A percentile compares a stretch with the other conserved stretches of the same genome.
These are phyloP conservation scores for Beauveria sp. DNA, from an alignment of 2,329 filamentous ascomycete genomes.

Conservation along the genomic window DNA sequence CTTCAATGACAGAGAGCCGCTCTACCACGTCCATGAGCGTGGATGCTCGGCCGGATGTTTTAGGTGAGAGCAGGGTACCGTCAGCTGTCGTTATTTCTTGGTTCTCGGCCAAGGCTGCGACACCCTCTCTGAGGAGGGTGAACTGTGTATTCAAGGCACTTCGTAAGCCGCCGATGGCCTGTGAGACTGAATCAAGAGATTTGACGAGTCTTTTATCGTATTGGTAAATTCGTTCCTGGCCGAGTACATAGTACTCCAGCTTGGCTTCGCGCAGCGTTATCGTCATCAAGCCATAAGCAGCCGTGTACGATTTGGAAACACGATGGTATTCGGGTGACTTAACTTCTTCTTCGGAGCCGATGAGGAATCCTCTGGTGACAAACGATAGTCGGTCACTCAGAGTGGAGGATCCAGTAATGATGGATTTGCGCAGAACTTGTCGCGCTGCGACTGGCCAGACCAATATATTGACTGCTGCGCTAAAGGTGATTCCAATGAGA, in stretches of 20 bases:
- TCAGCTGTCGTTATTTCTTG: slow-evolving; percentile 15
- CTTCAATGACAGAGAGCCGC: slow-evolving; percentile 54
- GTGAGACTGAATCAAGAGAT: slow-evolving; percentile 76
- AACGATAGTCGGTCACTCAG: slow-evolving; percentile 73
- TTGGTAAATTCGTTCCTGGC: slow-evolving; percentile 69
- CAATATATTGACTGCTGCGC: slow-evolving; percentile 66
- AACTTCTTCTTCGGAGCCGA: slow-evolving; percentile 72
- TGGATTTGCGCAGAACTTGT: slow-evolving; percentile 61
- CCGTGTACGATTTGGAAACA: slow-evolving; percentile 56
- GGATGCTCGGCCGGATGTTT: slow-evolving; percentile 20
- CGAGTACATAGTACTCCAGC: slow-evolving; percentile 77
- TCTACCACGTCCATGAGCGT: slow-evolving; percentile 36
- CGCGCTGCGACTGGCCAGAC: slow-evolving; percentile 75
- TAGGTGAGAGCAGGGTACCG: slow-evolving; percentile 18
- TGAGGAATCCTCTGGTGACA: slow-evolving; percentile 77
- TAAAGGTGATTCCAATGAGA: slow-evolving; percentile 65
- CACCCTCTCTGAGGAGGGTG: slow-evolving; percentile 63
- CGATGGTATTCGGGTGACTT: slow-evolving; percentile 56
- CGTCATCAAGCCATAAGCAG: slow-evolving; percentile 61
- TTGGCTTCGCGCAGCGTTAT: slow-evolving; percentile 79
- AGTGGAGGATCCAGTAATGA: slow-evolving; percentile 64
- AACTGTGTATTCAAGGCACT: slow-evolving; percentile 90
- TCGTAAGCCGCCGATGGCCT: slow-evolving; percentile 82
- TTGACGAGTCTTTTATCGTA: slow-evolving; percentile 75
- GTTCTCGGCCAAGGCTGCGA: slow-evolving; percentile 15